Evolutionary conservation across 1,284 basidiomycete species (phyloP), one percentile per base, ranked within the genome.

Genomic region (Athelia sp.): DNA sequence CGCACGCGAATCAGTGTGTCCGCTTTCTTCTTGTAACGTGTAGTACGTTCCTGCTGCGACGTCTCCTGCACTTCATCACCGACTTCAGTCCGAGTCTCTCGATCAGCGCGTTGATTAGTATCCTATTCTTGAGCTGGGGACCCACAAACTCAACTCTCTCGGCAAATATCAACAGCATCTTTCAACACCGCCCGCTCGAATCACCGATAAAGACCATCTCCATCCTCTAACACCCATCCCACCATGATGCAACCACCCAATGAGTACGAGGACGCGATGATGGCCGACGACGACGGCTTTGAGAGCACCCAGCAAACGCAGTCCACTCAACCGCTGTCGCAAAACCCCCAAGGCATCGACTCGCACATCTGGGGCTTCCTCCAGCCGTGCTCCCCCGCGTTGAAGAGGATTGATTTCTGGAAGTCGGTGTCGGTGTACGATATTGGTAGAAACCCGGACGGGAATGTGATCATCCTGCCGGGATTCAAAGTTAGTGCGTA

Each of bases 401-500:
- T 84, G 9, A 64, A 61, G 10, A 75, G 83, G 18, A 74, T 87
- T 48, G 81, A 85, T 56, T 76, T 89, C 50, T 73, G 70, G 64
- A 84, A 77, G 58, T 56, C 73, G 26, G 65, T 72, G n/a, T 71
- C 70, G 0, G 61, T 55, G 4, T 77, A 78, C 58, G 69, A 60
- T 22, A 62, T 90, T 53, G 87, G 87, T 11, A 74, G 87, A 34
- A 73, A 75, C 50, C 54, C 43, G 1, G 63, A 68, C 1, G 49
- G 54, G 26, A 87, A 82, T 62, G 68, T 78, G 42, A 66, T 87
- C 42, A 63, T 81, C 19, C 67, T 90, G 24, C 75, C 78, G 0
- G 82, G 82, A 3, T 74, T 73, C 66, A 87, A 81, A 73, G 78
- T 90, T 60, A 90, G 88, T 90, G 56, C 75, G 87, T 83, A 56